Conservation (phyloP, 1,139 yeast genomes). For the Entelexis paramagnoliae region DNA sequence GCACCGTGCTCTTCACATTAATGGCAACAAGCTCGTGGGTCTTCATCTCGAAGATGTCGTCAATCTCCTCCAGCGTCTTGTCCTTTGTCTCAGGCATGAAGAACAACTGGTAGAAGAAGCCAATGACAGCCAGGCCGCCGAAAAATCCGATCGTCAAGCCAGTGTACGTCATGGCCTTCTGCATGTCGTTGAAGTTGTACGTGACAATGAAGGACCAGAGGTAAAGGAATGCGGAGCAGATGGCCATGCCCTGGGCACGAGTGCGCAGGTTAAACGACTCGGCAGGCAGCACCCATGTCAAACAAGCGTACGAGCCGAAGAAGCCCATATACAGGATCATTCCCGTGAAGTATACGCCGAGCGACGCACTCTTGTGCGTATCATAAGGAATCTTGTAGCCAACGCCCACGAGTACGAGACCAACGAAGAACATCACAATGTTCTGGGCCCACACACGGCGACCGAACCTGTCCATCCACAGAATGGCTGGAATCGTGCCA, state of each 20-base stretch:
- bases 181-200: constrained; percentile 48
- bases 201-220: constrained; percentile 54
- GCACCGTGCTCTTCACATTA: constrained; percentile 20
- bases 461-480: constrained; percentile 52
- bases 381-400: constrained; percentile 37
- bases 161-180: constrained; percentile 45
- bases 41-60: constrained; percentile 35
- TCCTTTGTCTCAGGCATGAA: constrained; percentile 47
- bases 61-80: constrained; percentile 51
- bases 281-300: constrained; percentile 51
- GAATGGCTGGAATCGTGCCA: constrained; percentile 53
- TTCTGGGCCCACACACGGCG: constrained; percentile 39
- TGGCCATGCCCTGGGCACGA: constrained; percentile 44
- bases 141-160: constrained; percentile 54
- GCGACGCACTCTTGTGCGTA: constrained; percentile 38
- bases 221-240: constrained; percentile 45
- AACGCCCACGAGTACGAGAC: constrained; percentile 47
- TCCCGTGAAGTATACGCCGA: constrained; percentile 48
- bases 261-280: constrained; percentile 46
- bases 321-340: constrained; percentile 49
- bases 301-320: constrained; percentile 55
- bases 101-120: constrained; percentile 44
- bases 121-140: constrained; percentile 52
- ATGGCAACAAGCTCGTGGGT: constrained; percentile 25
- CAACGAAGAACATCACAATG: constrained; percentile 45